Evolutionary conservation across 225 moss, liverwort and hornwort species (phyloP), one percentile per base, ranked within the genome.

Genomic region (Thuidium tamariscinum): DNA sequence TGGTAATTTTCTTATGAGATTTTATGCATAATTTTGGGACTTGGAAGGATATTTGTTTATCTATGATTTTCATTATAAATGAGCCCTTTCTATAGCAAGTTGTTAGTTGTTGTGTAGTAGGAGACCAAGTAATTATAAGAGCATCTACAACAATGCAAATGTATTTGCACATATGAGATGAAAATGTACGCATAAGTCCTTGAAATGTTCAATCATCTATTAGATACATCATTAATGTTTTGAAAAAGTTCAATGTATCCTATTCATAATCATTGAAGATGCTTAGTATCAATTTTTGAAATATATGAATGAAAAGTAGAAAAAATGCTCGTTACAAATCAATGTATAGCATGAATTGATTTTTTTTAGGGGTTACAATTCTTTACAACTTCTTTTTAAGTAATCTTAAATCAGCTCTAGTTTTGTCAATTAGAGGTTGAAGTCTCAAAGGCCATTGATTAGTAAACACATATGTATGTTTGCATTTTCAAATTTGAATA

Each of bases 121-220:
- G 5, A 42, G 44, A 27, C 6, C 16, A 26, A 70, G 0, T 70
- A 49, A 48, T 11, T 48, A 70, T 9, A 0, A 26, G 3, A 70
- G 10, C 26, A 71, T 71, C 0, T 27, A 2, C 5, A 29, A 71
- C 3, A 71, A 27, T 70, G 5, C 16, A 71, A 42, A 3, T 10
- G 2, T 1, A 10, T 71, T 44, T 71, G 5, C 2, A 27, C 16
- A 10, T 71, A 29, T 44, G 1, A 10, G 9, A 71, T 27, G 27
- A 26, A 44, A 29, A 29, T 10, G 5, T 16, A 2, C 0, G 0
- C 22, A 29, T 5, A 29, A 15, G 1, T 5, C 2, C 44, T 3
- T 70, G 8, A 42, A 70, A 27, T 42, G 70, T 26, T 71, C 44
- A 44, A 42, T 16, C 5, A 29, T 44, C 16, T 0, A 44, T 9